A percentile compares a stretch with the other conserved stretches of the same genome.
Evolutionary conservation across 305 asterid species (phyloP).

Genomic region (Solanum aculeatissimum): DNA sequence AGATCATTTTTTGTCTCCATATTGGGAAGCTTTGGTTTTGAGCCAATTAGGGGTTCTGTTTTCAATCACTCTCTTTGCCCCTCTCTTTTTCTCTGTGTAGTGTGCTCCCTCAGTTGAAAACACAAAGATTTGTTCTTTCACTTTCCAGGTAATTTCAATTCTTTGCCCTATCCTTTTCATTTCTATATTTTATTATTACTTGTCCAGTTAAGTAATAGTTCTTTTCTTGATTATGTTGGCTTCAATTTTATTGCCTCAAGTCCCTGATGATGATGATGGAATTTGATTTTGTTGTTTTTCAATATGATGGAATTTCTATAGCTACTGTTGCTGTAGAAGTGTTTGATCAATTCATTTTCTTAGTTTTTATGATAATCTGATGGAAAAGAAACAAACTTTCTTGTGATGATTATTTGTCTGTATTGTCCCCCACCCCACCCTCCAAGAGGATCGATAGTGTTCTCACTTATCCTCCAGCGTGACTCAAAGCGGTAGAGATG

Average conservation of each 20-base stretch:
- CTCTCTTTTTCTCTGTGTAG: not conserved
- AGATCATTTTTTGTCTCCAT: constrained; percentile 46
- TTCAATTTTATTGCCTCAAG: not conserved
- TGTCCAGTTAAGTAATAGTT: not conserved
- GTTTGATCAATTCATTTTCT: not conserved
- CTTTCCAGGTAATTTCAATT: constrained; percentile 26
- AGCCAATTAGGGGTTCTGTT: constrained; percentile 22
- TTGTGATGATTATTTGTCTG: not conserved
- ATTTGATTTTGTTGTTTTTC: not conserved
- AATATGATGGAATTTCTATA: not conserved
- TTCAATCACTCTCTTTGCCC: constrained; percentile 21
- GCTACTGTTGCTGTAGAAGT: not conserved
- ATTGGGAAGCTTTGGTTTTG: constrained; percentile 19
- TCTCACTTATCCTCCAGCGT: not conserved
- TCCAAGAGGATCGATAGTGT: not conserved
- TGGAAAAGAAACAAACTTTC: not conserved
- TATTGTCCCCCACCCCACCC: not conserved
- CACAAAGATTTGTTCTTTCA: constrained; percentile 9
- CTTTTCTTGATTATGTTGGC: constrained; percentile 4
- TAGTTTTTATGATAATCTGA: not conserved
- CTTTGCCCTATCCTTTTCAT: not conserved
- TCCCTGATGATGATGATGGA: not conserved
- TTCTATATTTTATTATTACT: not conserved
- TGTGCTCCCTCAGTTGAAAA: constrained; percentile 25
- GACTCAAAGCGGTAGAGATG: not conserved